A percentile compares a stretch with the other conserved stretches of the same genome.
These are phyloP conservation scores for Jaapia argillacea DNA, from an alignment of 768 basidiomycete genomes.

Conservation along the genomic window DNA sequence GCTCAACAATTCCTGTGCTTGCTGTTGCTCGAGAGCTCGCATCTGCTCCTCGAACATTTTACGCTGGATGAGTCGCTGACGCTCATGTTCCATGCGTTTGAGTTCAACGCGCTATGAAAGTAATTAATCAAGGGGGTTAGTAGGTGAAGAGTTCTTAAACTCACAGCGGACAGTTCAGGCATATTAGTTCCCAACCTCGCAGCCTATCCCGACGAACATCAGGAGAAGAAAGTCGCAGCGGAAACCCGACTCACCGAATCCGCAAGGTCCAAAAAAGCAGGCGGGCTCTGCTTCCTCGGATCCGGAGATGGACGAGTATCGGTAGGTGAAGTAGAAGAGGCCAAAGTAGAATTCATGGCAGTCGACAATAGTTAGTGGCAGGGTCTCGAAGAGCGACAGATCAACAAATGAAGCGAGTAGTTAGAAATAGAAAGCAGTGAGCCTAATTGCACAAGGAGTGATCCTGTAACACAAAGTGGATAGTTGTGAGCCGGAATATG, in stretches of 20 bases:
- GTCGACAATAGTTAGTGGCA: constrained; percentile 29
- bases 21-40: constrained; percentile 86
- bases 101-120: constrained; percentile 68
- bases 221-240: constrained; percentile 12
- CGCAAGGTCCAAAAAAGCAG: constrained; percentile 88
- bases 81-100: constrained; percentile 85
- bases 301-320: constrained; percentile 61
- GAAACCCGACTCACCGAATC: constrained; percentile 61
- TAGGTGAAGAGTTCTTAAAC: constrained; percentile 23
- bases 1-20: constrained; percentile 74
- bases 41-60: constrained; percentile 95
- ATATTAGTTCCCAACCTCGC: constrained; percentile 80
- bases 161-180: constrained; percentile 77
- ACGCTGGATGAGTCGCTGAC: constrained; percentile 78
- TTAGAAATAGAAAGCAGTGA: constrained; percentile 34
- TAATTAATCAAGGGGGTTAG: constrained; percentile 3
- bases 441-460: constrained; percentile 58
- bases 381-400: constrained; percentile 42
- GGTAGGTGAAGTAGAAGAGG: constrained; percentile 63
- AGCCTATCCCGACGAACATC: constrained; percentile 34
- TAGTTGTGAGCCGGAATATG: constrained; percentile 10
- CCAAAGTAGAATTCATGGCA: constrained; percentile 62
- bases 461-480: constrained; percentile 35
- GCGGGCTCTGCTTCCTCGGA: constrained; percentile 78
- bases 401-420: constrained; percentile 38